Percentiles rank a stretch among this genome's conserved stretches.
These are phyloP conservation scores for Lizanozyma gosingica DNA, from an alignment of 1,139 yeast genomes.

Conservation along the genomic window DNA sequence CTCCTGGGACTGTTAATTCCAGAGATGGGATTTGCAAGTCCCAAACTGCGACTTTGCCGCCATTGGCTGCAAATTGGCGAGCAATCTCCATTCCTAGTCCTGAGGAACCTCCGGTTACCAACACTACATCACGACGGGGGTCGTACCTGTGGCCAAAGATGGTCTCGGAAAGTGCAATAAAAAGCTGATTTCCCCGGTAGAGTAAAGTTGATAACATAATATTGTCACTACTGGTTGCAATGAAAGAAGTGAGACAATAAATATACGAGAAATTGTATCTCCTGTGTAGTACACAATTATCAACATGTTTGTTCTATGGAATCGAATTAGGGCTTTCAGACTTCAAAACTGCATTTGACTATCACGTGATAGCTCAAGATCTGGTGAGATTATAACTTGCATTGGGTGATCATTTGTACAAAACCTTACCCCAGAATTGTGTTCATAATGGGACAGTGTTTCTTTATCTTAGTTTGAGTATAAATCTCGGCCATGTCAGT, in stretches of 20 bases:
- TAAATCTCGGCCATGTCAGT: too few species aligned
- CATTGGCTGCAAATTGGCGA: constrained; percentile 27
- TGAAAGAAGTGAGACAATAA: background rate
- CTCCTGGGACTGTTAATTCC: constrained; percentile 25
- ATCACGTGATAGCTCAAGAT: too few species aligned
- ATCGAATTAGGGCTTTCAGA: too few species aligned
- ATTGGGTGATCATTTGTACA: too few species aligned
- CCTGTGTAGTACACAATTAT: too few species aligned
- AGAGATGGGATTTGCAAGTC: constrained; percentile 43
- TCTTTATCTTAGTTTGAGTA: too few species aligned
- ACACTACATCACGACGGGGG: constrained; percentile 40
- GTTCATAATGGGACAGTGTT: too few species aligned
- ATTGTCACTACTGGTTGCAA: background rate
- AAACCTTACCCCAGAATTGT: too few species aligned
- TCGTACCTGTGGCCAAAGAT: constrained; percentile 45
- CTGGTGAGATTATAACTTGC: too few species aligned
- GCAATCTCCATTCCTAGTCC: constrained; percentile 73
- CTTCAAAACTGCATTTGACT: too few species aligned
- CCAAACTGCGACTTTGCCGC: constrained; percentile 49
- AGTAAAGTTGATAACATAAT: constrained; percentile 4
- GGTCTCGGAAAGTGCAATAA: constrained; percentile 22
- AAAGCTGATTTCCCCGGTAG: constrained; percentile 18
- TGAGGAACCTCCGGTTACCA: constrained; percentile 76
- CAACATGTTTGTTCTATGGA: too few species aligned
- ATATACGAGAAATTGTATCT: too few species aligned